Base-by-base conservation (phyloP, 768 basidiomycete species). In the Galerina sulciceps region DNA sequence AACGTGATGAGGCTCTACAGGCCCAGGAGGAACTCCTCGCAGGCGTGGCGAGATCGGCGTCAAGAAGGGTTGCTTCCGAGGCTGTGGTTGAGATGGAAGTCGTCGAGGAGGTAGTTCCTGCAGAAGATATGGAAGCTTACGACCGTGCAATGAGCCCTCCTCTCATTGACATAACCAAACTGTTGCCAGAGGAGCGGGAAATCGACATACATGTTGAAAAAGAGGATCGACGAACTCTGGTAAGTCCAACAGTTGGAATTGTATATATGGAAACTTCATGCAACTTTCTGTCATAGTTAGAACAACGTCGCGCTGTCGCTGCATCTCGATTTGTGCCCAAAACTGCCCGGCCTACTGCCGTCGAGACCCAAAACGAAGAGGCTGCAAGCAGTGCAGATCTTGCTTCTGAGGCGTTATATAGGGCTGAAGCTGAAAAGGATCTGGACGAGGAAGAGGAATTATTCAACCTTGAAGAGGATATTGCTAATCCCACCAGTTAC, bases 371-470 rank as follows among this genome's bases (percentile, higher is more conserved):
- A 52, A 76, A 74, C 15, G 81, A 84, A 52, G 87, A 90, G 70
- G 76, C 75, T 63, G 78, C 83, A 54, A 89, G 81, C 64, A 81
- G 82, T 52, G 83, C 85, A 14, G 92, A 93, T 69, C 80, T 96
- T 51, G 93, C 89, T 46, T 91, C 94, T 4, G 96, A 98, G 69
- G 92, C 93, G 10, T 74, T 96, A 52, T 96, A 95, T 67, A 86
- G 92, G 65, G 93, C 91, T 0, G 94, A 96, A 71, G 93, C 93
- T 8, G 94, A 94, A 70, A 88, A 88, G 62, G 93, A 97, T 54
- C 80, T 98, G 57, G 96, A 99, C 63, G 94, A 96, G 65, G 96
- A 97, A 72, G 95, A 98, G 70, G 96, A 97, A 67, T 73, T 96
- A 4, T 97, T 96, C 81, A 96, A 96, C 67, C 81, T 94, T 23